phyloP scores from a whole-genome alignment of 306 rosid genomes.

The Cicer pinnatifidum region DNA sequence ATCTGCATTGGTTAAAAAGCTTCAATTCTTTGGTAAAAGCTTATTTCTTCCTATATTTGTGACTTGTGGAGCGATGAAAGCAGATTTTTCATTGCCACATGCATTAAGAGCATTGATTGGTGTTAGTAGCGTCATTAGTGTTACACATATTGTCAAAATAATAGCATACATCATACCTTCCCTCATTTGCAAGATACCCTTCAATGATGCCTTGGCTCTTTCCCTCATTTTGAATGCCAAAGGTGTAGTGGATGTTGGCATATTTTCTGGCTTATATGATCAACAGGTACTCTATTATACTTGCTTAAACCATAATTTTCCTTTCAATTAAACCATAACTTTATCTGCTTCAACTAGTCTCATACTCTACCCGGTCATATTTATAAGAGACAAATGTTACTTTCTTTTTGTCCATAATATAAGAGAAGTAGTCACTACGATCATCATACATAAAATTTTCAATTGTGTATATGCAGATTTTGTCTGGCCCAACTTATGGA shows the following conservation, averaged over 20 bases:
- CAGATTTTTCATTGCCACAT: constrained; percentile 30
- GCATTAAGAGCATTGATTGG: fast-evolving
- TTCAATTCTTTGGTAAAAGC: constrained; percentile 46
- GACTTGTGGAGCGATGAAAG: constrained; percentile 50
- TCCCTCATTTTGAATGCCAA: constrained; percentile 55
- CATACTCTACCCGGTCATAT: no score
- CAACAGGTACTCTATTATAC: background rate
- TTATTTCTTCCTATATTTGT: constrained; percentile 62
- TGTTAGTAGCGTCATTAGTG: background rate
- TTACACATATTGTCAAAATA: constrained; percentile 39
- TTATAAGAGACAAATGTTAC: no score
- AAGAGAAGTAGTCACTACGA: background rate
- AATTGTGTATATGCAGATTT: constrained; percentile 38
- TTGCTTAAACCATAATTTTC: constrained; percentile 15
- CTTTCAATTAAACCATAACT: background rate
- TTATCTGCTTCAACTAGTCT: background rate
- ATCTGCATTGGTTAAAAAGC: constrained; percentile 55
- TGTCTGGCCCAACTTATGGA: constrained; percentile 8
- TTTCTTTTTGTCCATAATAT: no score
- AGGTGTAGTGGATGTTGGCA: constrained; percentile 54
- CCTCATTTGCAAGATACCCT: constrained; percentile 46
- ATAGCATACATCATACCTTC: constrained; percentile 21
- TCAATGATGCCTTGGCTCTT: constrained; percentile 51
- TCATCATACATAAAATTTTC: background rate
- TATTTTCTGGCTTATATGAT: constrained; percentile 20